Conservation (phyloP, 208 protist species). For the Angomonas desouzai region DNA sequence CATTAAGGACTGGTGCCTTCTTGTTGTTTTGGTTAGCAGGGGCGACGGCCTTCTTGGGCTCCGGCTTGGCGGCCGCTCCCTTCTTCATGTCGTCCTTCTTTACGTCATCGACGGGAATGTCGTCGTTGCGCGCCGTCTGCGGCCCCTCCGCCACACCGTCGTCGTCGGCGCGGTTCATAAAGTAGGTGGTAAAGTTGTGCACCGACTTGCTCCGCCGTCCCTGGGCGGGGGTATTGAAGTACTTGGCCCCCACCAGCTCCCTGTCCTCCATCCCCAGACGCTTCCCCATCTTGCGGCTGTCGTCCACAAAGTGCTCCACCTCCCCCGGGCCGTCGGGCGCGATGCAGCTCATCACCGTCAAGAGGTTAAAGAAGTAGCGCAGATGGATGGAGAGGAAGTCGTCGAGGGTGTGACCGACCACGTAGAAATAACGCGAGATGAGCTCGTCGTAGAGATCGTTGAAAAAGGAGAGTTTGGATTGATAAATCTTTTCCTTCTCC, state of each 20-base stretch:
- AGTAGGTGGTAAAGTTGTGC: conserved; percentile 4
- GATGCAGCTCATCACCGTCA: conserved; percentile 39
- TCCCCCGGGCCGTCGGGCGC: conserved; percentile 28
- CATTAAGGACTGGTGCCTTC: neutral
- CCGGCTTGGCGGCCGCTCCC: neutral
- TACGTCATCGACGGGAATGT: neutral
- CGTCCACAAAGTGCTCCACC: conserved; percentile 25
- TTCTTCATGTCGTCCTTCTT: neutral
- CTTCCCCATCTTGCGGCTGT: conserved; percentile 2
- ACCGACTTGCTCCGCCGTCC: conserved; percentile 1
- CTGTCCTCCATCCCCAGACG: neutral
- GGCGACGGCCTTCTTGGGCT: neutral
- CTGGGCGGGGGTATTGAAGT: neutral
- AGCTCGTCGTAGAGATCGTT: conserved; percentile 36
- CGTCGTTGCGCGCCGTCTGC: neutral
- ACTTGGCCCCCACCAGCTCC: neutral
- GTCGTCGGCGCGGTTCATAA: conserved; percentile 1
- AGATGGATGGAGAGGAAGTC: conserved; percentile 43
- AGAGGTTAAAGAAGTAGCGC: conserved; percentile 27
- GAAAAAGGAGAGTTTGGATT: conserved; percentile 28
- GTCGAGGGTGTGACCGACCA: conserved; percentile 37
- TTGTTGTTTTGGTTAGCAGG: neutral
- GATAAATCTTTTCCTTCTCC: conserved; percentile 19
- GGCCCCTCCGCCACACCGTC: neutral
- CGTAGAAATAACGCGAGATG: conserved; percentile 35